Percentiles rank a stretch among this genome's conserved stretches.
phyloP scores from a whole-genome alignment of 2,329 filamentous ascomycete species.

The Chaetomium olivaceum region DNA sequence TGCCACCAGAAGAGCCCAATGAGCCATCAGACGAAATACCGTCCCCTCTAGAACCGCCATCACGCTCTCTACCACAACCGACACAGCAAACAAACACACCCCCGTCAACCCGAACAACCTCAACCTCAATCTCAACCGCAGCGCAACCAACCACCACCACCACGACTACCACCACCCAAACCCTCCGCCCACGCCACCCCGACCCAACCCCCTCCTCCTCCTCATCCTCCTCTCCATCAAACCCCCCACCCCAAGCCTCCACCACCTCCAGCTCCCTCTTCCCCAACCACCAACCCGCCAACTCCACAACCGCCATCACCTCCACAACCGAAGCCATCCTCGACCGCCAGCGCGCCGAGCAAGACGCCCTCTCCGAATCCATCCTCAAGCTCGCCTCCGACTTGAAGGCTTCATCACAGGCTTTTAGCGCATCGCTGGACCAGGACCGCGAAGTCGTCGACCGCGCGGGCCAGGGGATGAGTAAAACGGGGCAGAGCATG shows the following conservation, averaged over 20 bases:
- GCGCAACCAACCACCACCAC: conserved; percentile 32
- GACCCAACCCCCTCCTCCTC: conserved; percentile 16
- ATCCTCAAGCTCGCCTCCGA: conserved; percentile 78
- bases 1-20: conserved; percentile 29
- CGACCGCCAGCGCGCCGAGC: conserved; percentile 74
- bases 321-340: conserved; percentile 70
- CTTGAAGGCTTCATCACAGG: conserved; percentile 72
- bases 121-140: conserved; percentile 1
- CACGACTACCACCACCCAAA: conserved; percentile 36
- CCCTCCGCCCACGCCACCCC: conserved; percentile 35
- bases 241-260: conserved; percentile 13
- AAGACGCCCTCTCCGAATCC: conserved; percentile 77
- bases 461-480: conserved; percentile 71
- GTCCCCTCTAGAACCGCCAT: conserved; percentile 4
- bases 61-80: conserved; percentile 1
- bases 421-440: conserved; percentile 72
- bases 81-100: conserved; percentile 17
- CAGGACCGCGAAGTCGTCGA: conserved; percentile 69
- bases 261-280: conserved; percentile 27
- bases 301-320: conserved; percentile 30
- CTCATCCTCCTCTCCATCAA: too few species aligned
- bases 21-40: conserved; percentile 21
- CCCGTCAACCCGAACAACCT: background rate
- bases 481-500: conserved; percentile 74
- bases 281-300: conserved; percentile 31